Conservation (phyloP, 495 filamentous ascomycete species). For the Lasiosphaeria hispida region DNA sequence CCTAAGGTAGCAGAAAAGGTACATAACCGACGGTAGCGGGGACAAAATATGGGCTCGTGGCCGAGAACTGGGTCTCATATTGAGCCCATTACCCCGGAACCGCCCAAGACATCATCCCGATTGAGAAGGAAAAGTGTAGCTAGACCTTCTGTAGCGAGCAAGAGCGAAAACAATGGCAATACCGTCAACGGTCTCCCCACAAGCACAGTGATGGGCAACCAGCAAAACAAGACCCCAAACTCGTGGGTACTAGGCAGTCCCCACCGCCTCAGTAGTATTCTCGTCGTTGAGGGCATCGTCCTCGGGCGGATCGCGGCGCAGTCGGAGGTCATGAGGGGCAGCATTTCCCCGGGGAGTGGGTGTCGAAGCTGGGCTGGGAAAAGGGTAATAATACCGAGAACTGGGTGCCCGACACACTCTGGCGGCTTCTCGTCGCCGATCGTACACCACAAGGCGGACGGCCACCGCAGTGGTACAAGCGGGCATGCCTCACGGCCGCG, state of each 20-base stretch:
- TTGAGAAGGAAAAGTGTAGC: too few species aligned
- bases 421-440: constrained; percentile 1
- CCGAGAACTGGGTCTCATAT: too few species aligned
- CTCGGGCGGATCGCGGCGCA: not conserved
- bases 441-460: not conserved
- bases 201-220: too few species aligned
- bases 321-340: constrained; percentile 6
- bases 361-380: not conserved
- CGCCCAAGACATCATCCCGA: too few species aligned
- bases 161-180: too few species aligned
- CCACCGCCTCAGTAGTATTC: not conserved
- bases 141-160: too few species aligned
- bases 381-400: not conserved
- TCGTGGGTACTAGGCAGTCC: not conserved
- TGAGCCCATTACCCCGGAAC: too few species aligned
- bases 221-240: too few species aligned
- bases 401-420: not conserved
- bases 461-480: constrained; percentile 13
- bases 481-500: constrained; percentile 10
- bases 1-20: constrained; percentile 28
- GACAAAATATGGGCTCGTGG: too few species aligned
- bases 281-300: not conserved
- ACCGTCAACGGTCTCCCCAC: too few species aligned
- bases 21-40: too few species aligned
- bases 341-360: constrained; percentile 3